Base-by-base conservation (phyloP, 208 protist species). In the Tritrichomonas foetus region DNA sequence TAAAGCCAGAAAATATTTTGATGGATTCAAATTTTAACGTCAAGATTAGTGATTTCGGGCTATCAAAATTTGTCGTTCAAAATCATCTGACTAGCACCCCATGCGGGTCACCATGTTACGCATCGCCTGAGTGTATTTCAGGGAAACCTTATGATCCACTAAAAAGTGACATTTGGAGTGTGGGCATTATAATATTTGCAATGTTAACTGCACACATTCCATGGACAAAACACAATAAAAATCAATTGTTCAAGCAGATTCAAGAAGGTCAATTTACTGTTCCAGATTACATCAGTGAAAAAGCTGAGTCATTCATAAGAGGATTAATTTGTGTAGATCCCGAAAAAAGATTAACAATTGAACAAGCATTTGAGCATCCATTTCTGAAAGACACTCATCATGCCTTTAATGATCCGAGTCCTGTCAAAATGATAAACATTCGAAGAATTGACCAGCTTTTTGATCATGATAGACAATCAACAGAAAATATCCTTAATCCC, bases 181-280 rank as follows among this genome's bases (percentile, higher is more conserved):
- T 93, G 25, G 84, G 84, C 8, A 39, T 93, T 69, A 72, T 93
- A 49, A 49, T 93, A n/a, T 93, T 66, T 69, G 84, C 49, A 14
- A 41, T 93, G n/a, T n/a, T 93, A 33, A 93, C 84, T 30, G 84
- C 50, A 9, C 74, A 82, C 47, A 9, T 82, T 13, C 74, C 74
- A 0, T 82, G 74, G 74, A 50, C 74, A 14, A 82, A 82, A 47
- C 33, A 41, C 1, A 82, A 49, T 25, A 33, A 82, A 53, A 41
- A 47, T n/a, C 74, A 82, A 41, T 30, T 82, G 3, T 50, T 82
- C 41, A 50, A 47, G 3, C 74, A 82, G 41, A 82, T 82, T 33
- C 3, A 41, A 36, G 41, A 20, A 14, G 74, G 74, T 22, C 41
- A 82, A 8, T 82, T 33, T 30, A 44, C 27, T 22, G 50, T 82